Evolutionary conservation across 306 rosid species (phyloP).

Genomic region (Prunus campanulata): DNA sequence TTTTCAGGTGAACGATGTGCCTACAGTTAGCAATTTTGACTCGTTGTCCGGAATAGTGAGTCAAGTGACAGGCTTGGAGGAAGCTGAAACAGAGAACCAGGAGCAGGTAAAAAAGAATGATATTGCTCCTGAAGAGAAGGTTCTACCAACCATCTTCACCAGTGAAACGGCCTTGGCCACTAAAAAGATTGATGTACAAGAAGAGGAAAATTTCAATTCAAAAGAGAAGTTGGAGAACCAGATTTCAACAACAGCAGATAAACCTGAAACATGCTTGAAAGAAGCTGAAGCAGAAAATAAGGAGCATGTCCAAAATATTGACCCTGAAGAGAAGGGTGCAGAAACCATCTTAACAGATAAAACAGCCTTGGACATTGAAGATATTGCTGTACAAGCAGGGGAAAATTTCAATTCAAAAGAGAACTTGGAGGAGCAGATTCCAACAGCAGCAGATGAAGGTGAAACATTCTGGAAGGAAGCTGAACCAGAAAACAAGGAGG

Average conservation of each 20-base stretch:
- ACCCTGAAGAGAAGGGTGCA: neutral
- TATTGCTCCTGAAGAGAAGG: slow-evolving; percentile 10
- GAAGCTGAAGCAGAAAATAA: slow-evolving; percentile 15
- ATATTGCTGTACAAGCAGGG: neutral
- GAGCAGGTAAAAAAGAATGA: neutral
- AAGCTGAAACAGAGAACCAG: slow-evolving; percentile 10
- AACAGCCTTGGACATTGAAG: neutral
- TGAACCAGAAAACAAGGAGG: slow-evolving; percentile 17
- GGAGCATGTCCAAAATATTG: neutral
- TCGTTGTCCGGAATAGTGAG: neutral
- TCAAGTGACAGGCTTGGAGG: slow-evolving; percentile 18
- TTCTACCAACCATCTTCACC: neutral
- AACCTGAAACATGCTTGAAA: slow-evolving; percentile 20
- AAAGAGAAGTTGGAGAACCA: slow-evolving; percentile 3
- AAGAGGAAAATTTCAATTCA: neutral
- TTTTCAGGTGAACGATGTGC: neutral
- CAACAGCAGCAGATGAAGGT: slow-evolving; percentile 8
- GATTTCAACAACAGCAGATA: neutral
- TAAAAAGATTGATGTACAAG: slow-evolving; percentile 17
- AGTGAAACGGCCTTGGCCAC: neutral
- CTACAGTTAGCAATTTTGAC: neutral
- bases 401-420: neutral
- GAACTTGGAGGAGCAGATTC: slow-evolving; percentile 1
- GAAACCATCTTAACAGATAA: neutral
- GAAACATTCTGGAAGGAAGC: slow-evolving; percentile 22